phyloP scores from a whole-genome alignment of 2,329 filamentous ascomycete species.

The Ophiostoma angusticollis region DNA sequence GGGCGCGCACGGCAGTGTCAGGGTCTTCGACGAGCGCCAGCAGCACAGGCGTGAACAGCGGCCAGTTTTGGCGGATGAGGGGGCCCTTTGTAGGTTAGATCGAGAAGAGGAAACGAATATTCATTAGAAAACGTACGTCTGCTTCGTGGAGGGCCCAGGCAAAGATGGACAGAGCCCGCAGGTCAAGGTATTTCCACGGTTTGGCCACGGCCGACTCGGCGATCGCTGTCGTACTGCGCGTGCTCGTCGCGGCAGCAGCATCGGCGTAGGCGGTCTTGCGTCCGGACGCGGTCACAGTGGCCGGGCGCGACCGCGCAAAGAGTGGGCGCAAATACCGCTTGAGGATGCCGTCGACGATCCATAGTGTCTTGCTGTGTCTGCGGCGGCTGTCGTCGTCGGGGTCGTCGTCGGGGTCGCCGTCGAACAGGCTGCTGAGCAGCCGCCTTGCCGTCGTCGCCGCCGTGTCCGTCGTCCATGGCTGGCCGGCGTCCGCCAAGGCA shows the following conservation, averaged over 20 bases:
- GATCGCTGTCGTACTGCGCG: constrained; percentile 5
- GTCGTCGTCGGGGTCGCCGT: background rate
- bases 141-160: constrained; percentile 45
- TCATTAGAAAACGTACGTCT: constrained; percentile 31
- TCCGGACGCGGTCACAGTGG: constrained; percentile 42
- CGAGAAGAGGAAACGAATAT: no score
- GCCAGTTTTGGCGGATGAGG: constrained; percentile 47
- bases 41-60: constrained; percentile 55
- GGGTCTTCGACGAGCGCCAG: constrained; percentile 56
- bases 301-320: constrained; percentile 45
- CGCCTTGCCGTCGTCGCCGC: constrained; percentile 20
- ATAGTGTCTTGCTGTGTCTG: constrained; percentile 15
- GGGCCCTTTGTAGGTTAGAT: no score
- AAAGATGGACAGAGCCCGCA: constrained; percentile 42
- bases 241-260: constrained; percentile 22
- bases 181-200: constrained; percentile 47
- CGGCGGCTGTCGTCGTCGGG: background rate
- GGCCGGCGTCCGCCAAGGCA: constrained; percentile 19
- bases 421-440: constrained; percentile 22
- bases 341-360: constrained; percentile 46
- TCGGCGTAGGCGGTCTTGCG: constrained; percentile 37
- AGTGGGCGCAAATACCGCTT: constrained; percentile 51
- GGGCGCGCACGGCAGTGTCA: constrained; percentile 36
- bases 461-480: constrained; percentile 19
- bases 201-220: constrained; percentile 30